A percentile compares a stretch with the other conserved stretches of the same genome.
phyloP scores from a whole-genome alignment of 257 asterid species.

The Salvia miltiorrhiza region DNA sequence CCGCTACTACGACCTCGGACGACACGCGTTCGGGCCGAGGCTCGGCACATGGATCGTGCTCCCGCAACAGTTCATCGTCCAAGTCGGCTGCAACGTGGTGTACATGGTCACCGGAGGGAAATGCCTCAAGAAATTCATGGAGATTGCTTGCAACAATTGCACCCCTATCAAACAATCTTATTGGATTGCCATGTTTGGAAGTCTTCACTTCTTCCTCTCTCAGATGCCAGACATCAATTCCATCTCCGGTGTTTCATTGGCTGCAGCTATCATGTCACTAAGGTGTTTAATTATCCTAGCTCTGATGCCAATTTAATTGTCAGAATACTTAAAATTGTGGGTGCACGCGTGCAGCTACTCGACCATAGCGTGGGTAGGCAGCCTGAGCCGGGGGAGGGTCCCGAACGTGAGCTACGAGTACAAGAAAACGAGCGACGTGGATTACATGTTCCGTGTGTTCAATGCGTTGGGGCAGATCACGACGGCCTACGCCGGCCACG shows the following conservation, averaged over 20 bases:
- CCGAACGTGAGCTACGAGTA: conserved; percentile 62
- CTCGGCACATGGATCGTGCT: conserved; percentile 66
- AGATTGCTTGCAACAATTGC: conserved; percentile 57
- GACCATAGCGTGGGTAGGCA: conserved; percentile 79
- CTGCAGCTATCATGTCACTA: conserved; percentile 87
- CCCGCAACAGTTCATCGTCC: conserved; percentile 71
- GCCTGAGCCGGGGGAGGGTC: conserved; percentile 54
- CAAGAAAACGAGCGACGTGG: conserved; percentile 50
- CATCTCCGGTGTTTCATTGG: conserved; percentile 72
- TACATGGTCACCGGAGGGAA: conserved; percentile 81
- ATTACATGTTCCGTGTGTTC: conserved; percentile 60
- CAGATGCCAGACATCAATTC: conserved; percentile 85
- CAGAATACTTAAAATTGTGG: too few species aligned
- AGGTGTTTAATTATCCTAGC: conserved; percentile 33
- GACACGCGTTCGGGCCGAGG: conserved; percentile 53
- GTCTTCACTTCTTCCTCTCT: conserved; percentile 73
- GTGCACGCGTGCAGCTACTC: conserved; percentile 88
- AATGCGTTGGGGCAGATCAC: conserved; percentile 75
- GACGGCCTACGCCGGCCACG: conserved; percentile 84
- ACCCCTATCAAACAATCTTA: conserved; percentile 58
- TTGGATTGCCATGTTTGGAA: conserved; percentile 83
- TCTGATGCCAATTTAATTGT: not conserved
- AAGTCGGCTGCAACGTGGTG: conserved; percentile 69
- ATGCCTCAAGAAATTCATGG: conserved; percentile 64
- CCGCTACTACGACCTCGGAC: conserved; percentile 54